Evolutionary conservation across 495 filamentous ascomycete genomes (phyloP).

Genomic region (Apiosordaria backusii): DNA sequence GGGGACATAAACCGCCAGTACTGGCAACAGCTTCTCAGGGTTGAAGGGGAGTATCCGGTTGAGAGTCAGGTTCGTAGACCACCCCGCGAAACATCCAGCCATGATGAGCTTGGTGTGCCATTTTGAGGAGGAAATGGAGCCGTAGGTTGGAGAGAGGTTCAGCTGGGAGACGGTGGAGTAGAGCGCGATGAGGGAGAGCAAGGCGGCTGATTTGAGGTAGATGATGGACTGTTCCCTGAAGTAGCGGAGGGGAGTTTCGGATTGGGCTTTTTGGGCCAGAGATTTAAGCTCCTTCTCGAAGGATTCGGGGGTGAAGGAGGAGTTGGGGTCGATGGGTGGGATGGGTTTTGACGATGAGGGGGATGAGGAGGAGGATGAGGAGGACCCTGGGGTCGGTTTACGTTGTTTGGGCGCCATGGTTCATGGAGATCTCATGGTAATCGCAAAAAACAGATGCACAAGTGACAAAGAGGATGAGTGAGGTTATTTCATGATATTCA

Average conservation of each 20-base stretch:
- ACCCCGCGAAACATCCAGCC: slow-evolving; percentile 59
- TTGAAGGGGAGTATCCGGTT: slow-evolving; percentile 40
- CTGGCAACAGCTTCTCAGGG: slow-evolving; percentile 72
- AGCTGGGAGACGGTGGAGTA: slow-evolving; percentile 72
- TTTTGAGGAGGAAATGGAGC: slow-evolving; percentile 66
- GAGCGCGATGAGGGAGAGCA: slow-evolving; percentile 67
- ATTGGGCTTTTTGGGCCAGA: slow-evolving; percentile 49
- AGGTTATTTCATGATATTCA: slow-evolving; percentile 7
- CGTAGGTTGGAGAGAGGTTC: slow-evolving; percentile 80
- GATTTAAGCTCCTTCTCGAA: slow-evolving; percentile 50
- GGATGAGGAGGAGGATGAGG: not conserved
- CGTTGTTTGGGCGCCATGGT: slow-evolving; percentile 18
- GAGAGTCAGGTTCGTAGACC: slow-evolving; percentile 54
- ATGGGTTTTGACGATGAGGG: not conserved
- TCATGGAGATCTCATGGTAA: not conserved
- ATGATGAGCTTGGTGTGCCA: slow-evolving; percentile 67
- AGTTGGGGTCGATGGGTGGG: slow-evolving; percentile 23
- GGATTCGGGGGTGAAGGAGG: slow-evolving; percentile 41
- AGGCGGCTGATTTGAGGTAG: slow-evolving; percentile 35
- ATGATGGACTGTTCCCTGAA: slow-evolving; percentile 35
- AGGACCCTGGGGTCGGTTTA: not conserved
- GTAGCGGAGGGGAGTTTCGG: slow-evolving; percentile 40
- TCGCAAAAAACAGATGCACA: not conserved
- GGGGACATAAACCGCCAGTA: slow-evolving; percentile 72
- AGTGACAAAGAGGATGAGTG: not conserved